Evolutionary conservation across 306 rosid species (phyloP), one percentile per base, ranked within the genome.

Genomic region (Cicer chorassanicum): DNA sequence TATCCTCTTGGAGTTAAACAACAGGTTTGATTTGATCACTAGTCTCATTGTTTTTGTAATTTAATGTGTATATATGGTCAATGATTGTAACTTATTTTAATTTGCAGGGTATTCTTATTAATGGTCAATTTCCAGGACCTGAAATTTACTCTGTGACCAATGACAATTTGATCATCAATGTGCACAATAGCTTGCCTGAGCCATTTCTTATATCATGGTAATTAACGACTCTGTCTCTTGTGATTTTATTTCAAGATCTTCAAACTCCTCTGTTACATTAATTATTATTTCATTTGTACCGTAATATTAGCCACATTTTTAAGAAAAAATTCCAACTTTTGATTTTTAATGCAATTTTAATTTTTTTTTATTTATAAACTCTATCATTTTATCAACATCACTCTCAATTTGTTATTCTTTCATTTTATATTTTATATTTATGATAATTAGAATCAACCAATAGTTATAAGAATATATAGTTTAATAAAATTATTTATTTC

Each of bases 61-160:
- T 13, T 48, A 12, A 3, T 4, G 3, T 10, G 15, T 11, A 7
- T 45, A 3, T 4, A 41, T 56, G 41, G 19, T 54, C 68, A 2
- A 7, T 46, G 34, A 0, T 9, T 68, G 15, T 4, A 7, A 15
- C 10, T 7, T 66, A 24, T 16, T 65, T 80, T 67, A 34, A 60
- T 15, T 69, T 57, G 77, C 81, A 91, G 98, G 98, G 97, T 0
- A 93, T 93, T 84, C 89, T 91, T 1, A 89, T 93, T 8, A 91
- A 93, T 63, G 98, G 98, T 0, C 90, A 89, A 63, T 93, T 91
- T 77, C 98, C 97, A 3, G 98, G 98, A 7, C 98, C 98, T 0
- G 89, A 90, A 18, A 83, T 93, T 9, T 87, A 84, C 9, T 80
- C 93, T 1, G 96, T 91, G 24, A 93, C 98, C 63, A 93, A 93